A percentile compares a stretch with the other conserved stretches of the same genome.
phyloP scores from a whole-genome alignment of 495 filamentous ascomycete species.

The Eremomyces bilateralis region DNA sequence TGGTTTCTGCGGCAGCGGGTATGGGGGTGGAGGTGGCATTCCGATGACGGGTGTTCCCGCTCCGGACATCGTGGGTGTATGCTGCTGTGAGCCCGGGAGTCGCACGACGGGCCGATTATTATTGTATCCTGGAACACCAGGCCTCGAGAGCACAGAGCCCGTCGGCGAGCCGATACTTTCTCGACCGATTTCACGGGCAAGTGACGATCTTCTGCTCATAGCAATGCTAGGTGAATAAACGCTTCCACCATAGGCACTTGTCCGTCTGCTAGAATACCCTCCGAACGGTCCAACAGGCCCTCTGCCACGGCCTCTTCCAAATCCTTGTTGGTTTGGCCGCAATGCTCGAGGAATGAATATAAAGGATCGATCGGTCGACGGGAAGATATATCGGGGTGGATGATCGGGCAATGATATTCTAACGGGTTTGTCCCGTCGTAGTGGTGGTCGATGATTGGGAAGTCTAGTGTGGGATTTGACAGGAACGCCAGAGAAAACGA shows the following conservation, averaged over 20 bases:
- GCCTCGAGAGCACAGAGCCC: conserved; percentile 50
- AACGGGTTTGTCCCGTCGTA: conserved; percentile 91
- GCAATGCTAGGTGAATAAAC: conserved; percentile 74
- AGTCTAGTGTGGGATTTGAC: conserved; percentile 78
- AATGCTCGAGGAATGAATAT: conserved; percentile 93
- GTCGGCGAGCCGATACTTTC: conserved; percentile 58
- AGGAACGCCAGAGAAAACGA: conserved; percentile 46
- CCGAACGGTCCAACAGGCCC: conserved; percentile 40
- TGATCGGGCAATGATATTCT: conserved; percentile 73
- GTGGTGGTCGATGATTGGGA: conserved; percentile 80
- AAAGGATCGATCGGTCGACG: conserved; percentile 72
- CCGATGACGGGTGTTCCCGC: conserved; percentile 23
- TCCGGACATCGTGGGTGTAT: conserved; percentile 1
- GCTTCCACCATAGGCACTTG: conserved; percentile 62
- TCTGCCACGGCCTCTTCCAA: conserved; percentile 42
- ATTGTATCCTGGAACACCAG: conserved; percentile 30
- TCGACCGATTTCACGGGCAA: conserved; percentile 52
- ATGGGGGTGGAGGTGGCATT: conserved; percentile 25
- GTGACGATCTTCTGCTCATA: conserved; percentile 79
- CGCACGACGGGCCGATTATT: conserved; percentile 58
- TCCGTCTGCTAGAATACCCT: conserved; percentile 49
- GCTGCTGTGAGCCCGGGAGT: conserved; percentile 36
- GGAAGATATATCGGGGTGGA: conserved; percentile 70
- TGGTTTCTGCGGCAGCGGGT: conserved; percentile 47
- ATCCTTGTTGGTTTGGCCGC: conserved; percentile 74